Percentiles rank a stretch among this genome's conserved stretches.
Evolutionary conservation across 352 stramenopile genomes (phyloP).

Genomic region (Phytophthora podocarpi): DNA sequence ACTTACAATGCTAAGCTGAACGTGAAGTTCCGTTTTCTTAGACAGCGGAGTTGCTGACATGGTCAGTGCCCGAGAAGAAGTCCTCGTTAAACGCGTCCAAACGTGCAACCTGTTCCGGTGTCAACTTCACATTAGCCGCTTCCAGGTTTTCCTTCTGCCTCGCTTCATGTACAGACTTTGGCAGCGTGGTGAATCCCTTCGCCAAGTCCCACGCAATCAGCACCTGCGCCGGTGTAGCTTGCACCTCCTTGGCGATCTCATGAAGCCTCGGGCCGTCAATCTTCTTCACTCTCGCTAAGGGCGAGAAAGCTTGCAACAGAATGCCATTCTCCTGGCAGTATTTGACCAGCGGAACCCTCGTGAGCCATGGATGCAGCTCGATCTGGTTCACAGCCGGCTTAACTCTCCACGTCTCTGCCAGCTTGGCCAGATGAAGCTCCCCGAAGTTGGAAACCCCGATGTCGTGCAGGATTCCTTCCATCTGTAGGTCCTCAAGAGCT

Average conservation of each 20-base stretch:
- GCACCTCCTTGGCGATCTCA: constrained; percentile 37
- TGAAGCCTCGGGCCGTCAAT: constrained; percentile 44
- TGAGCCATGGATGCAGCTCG: constrained; percentile 70
- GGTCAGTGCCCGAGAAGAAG: constrained; percentile 43
- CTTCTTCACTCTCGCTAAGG: constrained; percentile 48
- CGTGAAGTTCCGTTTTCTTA: constrained; percentile 22
- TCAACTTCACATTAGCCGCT: constrained; percentile 41
- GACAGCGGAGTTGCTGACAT: constrained; percentile 41
- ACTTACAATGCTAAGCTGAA: constrained; percentile 14
- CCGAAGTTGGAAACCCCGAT: constrained; percentile 90
- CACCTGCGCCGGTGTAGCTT: constrained; percentile 46
- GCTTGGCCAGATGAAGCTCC: constrained; percentile 69
- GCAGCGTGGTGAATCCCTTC: constrained; percentile 48
- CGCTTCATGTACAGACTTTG: constrained; percentile 48
- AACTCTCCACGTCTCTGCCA: constrained; percentile 53
- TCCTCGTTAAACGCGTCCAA: constrained; percentile 46
- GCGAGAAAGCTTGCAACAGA: constrained; percentile 53
- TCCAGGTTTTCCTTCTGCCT: constrained; percentile 60
- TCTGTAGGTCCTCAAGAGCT: constrained; percentile 47
- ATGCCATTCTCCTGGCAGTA: constrained; percentile 60
- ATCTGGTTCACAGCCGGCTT: constrained; percentile 81
- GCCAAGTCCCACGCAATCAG: constrained; percentile 55
- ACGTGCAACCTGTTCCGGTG: constrained; percentile 31
- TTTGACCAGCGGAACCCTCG: constrained; percentile 48
- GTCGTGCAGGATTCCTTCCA: constrained; percentile 59